Conservation (phyloP, 805 yeast genomes). For the Zygotorulaspora sp. region DNA sequence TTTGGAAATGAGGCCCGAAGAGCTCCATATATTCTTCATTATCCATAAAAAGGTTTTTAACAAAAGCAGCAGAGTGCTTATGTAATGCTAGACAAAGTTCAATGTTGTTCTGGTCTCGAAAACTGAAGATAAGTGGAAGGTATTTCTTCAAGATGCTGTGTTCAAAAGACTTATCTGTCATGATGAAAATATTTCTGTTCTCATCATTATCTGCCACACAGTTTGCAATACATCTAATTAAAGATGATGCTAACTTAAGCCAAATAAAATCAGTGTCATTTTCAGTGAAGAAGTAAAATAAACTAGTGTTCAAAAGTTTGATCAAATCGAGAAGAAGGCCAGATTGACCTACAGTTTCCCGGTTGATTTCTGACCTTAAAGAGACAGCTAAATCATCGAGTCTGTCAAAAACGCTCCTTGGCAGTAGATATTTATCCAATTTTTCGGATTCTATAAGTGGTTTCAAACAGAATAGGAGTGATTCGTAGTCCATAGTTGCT, state of each 20-base stretch:
- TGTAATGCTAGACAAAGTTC: slow-evolving; percentile 16
- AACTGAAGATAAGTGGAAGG: slow-evolving; percentile 17
- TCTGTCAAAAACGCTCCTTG: slow-evolving; percentile 18
- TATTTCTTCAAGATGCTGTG: slow-evolving; percentile 16
- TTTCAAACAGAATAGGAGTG: slow-evolving; percentile 30
- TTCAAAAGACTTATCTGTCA: slow-evolving; percentile 1
- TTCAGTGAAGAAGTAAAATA: slow-evolving; percentile 18
- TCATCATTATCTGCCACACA: slow-evolving; percentile 31
- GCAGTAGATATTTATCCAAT: slow-evolving; percentile 17
- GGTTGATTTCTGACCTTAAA: slow-evolving; percentile 29
- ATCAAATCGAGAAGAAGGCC: slow-evolving; percentile 26
- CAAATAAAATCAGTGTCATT: slow-evolving; percentile 9
- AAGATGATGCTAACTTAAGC: slow-evolving; percentile 26
- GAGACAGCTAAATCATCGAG: slow-evolving; percentile 33
- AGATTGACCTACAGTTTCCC: slow-evolving; percentile 29
- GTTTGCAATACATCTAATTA: slow-evolving; percentile 34
- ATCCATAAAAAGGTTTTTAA: slow-evolving; percentile 29
- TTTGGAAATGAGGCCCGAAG: slow-evolving; percentile 15
- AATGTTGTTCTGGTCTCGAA: slow-evolving; percentile 7
- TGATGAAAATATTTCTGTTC: slow-evolving; percentile 23
- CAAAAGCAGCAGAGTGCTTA: slow-evolving; percentile 19
- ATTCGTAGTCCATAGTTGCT: slow-evolving; percentile 32
- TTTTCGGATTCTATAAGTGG: slow-evolving; percentile 26
- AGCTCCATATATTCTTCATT: slow-evolving; percentile 18
- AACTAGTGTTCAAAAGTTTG: slow-evolving; percentile 12